A percentile compares a stretch with the other conserved stretches of the same genome.
phyloP scores from a whole-genome alignment of 176 grass and related monocot species.

The Pontederia paniculata region DNA sequence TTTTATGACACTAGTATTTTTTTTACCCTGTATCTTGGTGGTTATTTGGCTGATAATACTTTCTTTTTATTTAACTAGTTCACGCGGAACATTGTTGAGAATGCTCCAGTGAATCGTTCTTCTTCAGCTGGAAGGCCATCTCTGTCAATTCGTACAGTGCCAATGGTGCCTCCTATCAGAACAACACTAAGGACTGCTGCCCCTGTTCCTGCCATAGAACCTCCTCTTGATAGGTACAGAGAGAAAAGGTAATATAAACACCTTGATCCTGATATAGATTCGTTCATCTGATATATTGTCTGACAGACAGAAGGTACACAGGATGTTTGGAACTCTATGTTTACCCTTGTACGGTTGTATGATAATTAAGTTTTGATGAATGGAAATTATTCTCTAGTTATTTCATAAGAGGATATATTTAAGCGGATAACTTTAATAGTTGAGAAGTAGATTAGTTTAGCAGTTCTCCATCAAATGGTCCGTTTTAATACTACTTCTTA shows the following conservation, averaged over 20 bases:
- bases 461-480: no score
- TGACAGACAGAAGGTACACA: no score
- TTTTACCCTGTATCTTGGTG: no score
- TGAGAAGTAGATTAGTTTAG: no score
- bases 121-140: slow-evolving; percentile 49
- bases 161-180: slow-evolving; percentile 20
- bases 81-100: slow-evolving; percentile 46
- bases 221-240: slow-evolving; percentile 28
- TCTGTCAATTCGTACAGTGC: slow-evolving; percentile 34
- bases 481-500: no score
- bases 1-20: no score
- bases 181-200: slow-evolving; percentile 28
- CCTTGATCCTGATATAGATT: neutral
- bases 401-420: no score
- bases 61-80: slow-evolving; percentile 57
- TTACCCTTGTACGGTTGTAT: no score
- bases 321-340: no score
- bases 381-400: no score
- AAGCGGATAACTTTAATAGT: no score
- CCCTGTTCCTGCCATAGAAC: slow-evolving; percentile 42
- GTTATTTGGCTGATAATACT: slow-evolving; percentile 8
- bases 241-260: slow-evolving; percentile 36
- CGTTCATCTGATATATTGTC: neutral
- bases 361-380: no score
- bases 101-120: slow-evolving; percentile 30